Conservation (phyloP, 768 basidiomycete species). For the Hygrophorus russula region DNA sequence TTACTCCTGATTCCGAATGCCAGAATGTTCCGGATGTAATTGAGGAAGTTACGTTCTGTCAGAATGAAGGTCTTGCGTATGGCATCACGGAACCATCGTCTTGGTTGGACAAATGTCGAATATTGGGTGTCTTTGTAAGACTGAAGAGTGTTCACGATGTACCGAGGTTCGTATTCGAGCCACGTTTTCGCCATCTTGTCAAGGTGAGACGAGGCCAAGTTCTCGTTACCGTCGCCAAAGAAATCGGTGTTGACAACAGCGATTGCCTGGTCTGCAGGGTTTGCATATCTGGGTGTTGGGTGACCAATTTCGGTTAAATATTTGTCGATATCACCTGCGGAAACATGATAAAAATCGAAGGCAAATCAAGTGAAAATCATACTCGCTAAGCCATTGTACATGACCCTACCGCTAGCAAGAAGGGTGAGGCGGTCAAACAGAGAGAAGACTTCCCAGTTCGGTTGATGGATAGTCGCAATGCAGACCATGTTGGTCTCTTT, state of each 20-base stretch:
- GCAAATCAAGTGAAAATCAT: slow-evolving; percentile 6
- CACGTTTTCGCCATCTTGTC: neutral
- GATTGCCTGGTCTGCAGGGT: slow-evolving; percentile 48
- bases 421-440: slow-evolving; percentile 52
- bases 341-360: slow-evolving; percentile 14
- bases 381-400: slow-evolving; percentile 29
- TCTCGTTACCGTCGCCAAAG: neutral
- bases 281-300: neutral
- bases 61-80: slow-evolving; percentile 36
- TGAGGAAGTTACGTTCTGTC: slow-evolving; percentile 32
- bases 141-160: neutral
- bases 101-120: neutral
- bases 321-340: slow-evolving; percentile 6
- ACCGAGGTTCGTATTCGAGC: neutral
- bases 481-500: slow-evolving; percentile 36
- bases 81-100: neutral
- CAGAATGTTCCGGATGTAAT: slow-evolving; percentile 43
- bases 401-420: slow-evolving; percentile 37
- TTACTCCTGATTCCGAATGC: slow-evolving; percentile 36
- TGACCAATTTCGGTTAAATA: neutral
- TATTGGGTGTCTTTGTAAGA: neutral
- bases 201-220: neutral
- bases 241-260: slow-evolving; percentile 45
- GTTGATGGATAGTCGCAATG: slow-evolving; percentile 61
- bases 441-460: slow-evolving; percentile 45